Percentiles rank a stretch among this genome's conserved stretches.
These are phyloP conservation scores for Schrenkiella parvula DNA, from an alignment of 345 rosid genomes.

Conservation along the genomic window DNA sequence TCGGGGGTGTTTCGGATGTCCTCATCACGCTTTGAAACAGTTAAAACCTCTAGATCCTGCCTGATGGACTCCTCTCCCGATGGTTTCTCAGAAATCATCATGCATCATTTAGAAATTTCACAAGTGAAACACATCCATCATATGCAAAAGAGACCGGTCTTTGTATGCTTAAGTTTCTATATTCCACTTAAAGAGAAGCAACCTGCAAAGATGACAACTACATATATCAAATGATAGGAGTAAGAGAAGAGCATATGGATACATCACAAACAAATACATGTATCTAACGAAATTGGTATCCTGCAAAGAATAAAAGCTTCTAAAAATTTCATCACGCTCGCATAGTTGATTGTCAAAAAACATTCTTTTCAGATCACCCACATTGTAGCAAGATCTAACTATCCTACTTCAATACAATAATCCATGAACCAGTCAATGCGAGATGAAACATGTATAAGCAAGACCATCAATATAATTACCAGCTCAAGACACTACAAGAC, in stretches of 20 bases:
- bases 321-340: background rate
- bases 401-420: background rate
- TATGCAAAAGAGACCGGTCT: background rate
- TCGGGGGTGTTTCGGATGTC: no score
- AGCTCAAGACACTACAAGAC: background rate
- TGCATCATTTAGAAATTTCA: background rate
- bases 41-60: no score
- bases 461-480: background rate
- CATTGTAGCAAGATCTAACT: background rate
- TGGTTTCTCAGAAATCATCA: no score
- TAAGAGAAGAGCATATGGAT: background rate
- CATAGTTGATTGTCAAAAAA: background rate
- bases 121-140: no score
- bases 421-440: background rate
- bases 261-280: background rate
- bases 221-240: background rate
- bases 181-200: slow-evolving; percentile 9
- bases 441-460: background rate
- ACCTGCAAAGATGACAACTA: background rate
- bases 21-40: no score
- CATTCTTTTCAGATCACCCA: background rate
- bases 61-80: no score
- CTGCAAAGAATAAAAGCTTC: background rate
- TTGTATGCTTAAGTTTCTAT: background rate
- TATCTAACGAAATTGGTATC: background rate